Evolutionary conservation across 306 rosid species (phyloP).

Genomic region (Vigna hirtella): DNA sequence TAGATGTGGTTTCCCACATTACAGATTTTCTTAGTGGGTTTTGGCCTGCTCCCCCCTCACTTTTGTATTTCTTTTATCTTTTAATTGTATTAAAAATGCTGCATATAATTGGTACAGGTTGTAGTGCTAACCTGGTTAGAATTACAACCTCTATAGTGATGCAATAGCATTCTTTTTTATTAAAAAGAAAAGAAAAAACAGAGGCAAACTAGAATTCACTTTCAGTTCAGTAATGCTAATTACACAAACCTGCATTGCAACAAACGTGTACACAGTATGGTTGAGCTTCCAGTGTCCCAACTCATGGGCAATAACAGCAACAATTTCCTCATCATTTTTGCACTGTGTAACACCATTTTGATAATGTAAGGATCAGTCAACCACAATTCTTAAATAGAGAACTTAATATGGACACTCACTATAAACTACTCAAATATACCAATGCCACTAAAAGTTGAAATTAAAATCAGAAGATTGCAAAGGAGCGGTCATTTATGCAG

Average conservation of each 20-base stretch:
- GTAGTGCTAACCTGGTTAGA: no score
- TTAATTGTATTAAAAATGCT: no score
- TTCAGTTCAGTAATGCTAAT: constrained; percentile 37
- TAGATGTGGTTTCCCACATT: no score
- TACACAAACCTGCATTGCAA: constrained; percentile 89
- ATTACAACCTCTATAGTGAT: no score
- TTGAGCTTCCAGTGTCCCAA: constrained; percentile 99
- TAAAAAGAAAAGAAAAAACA: background rate
- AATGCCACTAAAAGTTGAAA: background rate
- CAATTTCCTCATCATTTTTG: constrained; percentile 92
- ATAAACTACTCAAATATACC: constrained; percentile 13
- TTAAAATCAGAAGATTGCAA: constrained; percentile 1
- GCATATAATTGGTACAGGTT: no score
- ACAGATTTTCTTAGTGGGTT: no score
- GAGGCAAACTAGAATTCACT: constrained; percentile 23
- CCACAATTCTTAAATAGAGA: constrained; percentile 2
- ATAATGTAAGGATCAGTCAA: constrained; percentile 27
- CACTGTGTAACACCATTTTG: constrained; percentile 62
- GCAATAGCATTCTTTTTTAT: no score
- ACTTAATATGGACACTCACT: constrained; percentile 8
- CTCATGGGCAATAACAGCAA: constrained; percentile 97
- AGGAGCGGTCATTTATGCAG: background rate
- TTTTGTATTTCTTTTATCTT: no score
- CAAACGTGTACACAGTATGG: constrained; percentile 89
- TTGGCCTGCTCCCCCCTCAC: no score